Evolutionary conservation across 1,284 basidiomycete species (phyloP).

Genomic region (Sporisorium graminicola): DNA sequence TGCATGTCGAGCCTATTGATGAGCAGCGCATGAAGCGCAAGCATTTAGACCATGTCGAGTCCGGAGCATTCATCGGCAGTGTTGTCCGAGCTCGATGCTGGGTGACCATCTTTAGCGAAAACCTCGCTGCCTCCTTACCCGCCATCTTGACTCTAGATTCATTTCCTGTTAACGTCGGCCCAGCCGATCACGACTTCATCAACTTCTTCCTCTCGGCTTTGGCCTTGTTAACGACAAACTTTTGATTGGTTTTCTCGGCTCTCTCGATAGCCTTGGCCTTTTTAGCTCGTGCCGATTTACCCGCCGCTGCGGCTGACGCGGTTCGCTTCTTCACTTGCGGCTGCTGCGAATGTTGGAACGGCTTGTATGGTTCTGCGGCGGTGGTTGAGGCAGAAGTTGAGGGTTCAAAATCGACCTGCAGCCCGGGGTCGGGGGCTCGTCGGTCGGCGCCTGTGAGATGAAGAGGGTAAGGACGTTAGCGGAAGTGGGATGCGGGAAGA

Average conservation of each 20-base stretch:
- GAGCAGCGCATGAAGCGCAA: too few relatives aligned
- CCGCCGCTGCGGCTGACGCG: background rate
- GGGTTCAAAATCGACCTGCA: slow-evolving; percentile 34
- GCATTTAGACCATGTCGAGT: too few relatives aligned
- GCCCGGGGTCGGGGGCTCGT: slow-evolving; percentile 34
- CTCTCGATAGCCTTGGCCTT: slow-evolving; percentile 44
- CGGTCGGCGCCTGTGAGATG: slow-evolving; percentile 21
- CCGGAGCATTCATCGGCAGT: too few relatives aligned
- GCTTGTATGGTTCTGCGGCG: slow-evolving; percentile 24
- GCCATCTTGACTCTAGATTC: too few relatives aligned
- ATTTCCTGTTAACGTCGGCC: too few relatives aligned
- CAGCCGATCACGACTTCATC: slow-evolving; percentile 48
- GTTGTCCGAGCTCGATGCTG: too few relatives aligned
- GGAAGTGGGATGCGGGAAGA: background rate
- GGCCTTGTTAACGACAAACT: slow-evolving; percentile 30
- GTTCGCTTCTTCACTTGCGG: slow-evolving; percentile 10
- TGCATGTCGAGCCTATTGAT: too few relatives aligned
- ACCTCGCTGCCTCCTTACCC: too few relatives aligned
- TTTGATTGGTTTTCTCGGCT: slow-evolving; percentile 48
- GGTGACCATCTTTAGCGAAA: background rate
- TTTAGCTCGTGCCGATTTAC: slow-evolving; percentile 38
- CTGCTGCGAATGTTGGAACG: slow-evolving; percentile 35
- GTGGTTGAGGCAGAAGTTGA: background rate
- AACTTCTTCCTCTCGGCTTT: slow-evolving; percentile 46
- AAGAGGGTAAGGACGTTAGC: background rate